Evolutionary conservation across 169 alveolate species (phyloP).

Genomic region (Eimeria acervulina): DNA sequence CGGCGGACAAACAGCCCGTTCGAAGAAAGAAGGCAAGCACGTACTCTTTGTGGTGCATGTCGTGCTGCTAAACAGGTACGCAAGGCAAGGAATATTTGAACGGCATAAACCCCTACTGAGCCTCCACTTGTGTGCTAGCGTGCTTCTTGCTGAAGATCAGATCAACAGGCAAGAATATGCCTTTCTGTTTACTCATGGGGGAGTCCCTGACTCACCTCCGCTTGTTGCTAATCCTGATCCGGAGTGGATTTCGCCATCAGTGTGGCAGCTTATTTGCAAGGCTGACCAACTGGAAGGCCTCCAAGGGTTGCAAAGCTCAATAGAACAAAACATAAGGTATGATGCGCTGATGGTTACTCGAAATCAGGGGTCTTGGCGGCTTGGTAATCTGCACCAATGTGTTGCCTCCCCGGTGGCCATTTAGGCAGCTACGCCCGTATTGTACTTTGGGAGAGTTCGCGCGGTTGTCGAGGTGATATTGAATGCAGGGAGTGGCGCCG

Average conservation of each 20-base stretch:
- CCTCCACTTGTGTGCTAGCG: constrained; percentile 93
- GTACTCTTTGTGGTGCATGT: neutral
- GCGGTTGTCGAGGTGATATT: neutral
- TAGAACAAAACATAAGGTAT: constrained; percentile 94
- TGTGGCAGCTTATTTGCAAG: constrained; percentile 95
- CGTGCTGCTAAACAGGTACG: constrained; percentile 84
- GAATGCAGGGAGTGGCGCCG: constrained; percentile 82
- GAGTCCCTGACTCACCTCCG: constrained; percentile 89
- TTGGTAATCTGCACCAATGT: neutral
- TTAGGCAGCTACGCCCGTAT: neutral
- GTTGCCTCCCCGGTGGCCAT: neutral
- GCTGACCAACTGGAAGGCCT: constrained; percentile 92
- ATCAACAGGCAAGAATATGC: constrained; percentile 93
- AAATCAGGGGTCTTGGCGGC: neutral
- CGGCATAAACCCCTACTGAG: constrained; percentile 95
- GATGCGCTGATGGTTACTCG: constrained; percentile 86
- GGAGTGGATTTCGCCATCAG: constrained; percentile 93
- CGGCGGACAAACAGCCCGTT: too few species aligned
- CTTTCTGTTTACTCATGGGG: constrained; percentile 95
- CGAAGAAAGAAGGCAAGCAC: neutral
- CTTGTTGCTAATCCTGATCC: constrained; percentile 94
- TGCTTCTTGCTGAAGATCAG: constrained; percentile 90
- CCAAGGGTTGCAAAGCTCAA: constrained; percentile 94
- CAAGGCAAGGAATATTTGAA: constrained; percentile 96
- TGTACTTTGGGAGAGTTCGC: neutral